phyloP scores from a whole-genome alignment of 2,329 filamentous ascomycete species.

The Paradendryphiella salina region DNA sequence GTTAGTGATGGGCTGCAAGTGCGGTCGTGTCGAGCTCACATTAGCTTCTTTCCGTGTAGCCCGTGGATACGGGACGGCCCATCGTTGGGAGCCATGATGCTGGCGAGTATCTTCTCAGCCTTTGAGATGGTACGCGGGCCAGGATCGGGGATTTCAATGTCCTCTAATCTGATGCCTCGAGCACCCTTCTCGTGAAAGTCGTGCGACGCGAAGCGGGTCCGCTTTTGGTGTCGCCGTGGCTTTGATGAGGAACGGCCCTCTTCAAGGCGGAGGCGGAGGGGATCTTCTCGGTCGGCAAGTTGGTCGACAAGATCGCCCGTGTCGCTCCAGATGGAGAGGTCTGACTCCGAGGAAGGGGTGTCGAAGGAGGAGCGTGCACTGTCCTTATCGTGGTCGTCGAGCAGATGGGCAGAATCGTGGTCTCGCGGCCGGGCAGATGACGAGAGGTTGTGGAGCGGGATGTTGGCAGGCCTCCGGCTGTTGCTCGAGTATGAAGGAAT shows the following conservation, averaged over 20 bases:
- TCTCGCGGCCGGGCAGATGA: slow-evolving; percentile 49
- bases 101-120: slow-evolving; percentile 71
- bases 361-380: slow-evolving; percentile 59
- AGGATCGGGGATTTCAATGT: slow-evolving; percentile 78
- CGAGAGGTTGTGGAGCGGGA: slow-evolving; percentile 78
- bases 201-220: slow-evolving; percentile 68
- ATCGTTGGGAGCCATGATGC: slow-evolving; percentile 82
- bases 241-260: slow-evolving; percentile 56
- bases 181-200: slow-evolving; percentile 49
- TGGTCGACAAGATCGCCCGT: slow-evolving; percentile 95
- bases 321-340: slow-evolving; percentile 86
- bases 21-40: slow-evolving; percentile 60
- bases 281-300: slow-evolving; percentile 79
- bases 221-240: slow-evolving; percentile 58
- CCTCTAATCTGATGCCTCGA: slow-evolving; percentile 63
- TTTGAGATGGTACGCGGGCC: slow-evolving; percentile 64
- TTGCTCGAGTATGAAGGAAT: slow-evolving; percentile 76
- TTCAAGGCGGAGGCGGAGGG: slow-evolving; percentile 72
- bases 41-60: slow-evolving; percentile 90
- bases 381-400: slow-evolving; percentile 54
- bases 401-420: slow-evolving; percentile 47
- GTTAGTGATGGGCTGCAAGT: slow-evolving; percentile 12
- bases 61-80: slow-evolving; percentile 75
- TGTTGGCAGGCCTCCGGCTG: slow-evolving; percentile 74
- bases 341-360: slow-evolving; percentile 62